phyloP scores from a whole-genome alignment of 2,329 filamentous ascomycete species.

The Lachnellula cervina region DNA sequence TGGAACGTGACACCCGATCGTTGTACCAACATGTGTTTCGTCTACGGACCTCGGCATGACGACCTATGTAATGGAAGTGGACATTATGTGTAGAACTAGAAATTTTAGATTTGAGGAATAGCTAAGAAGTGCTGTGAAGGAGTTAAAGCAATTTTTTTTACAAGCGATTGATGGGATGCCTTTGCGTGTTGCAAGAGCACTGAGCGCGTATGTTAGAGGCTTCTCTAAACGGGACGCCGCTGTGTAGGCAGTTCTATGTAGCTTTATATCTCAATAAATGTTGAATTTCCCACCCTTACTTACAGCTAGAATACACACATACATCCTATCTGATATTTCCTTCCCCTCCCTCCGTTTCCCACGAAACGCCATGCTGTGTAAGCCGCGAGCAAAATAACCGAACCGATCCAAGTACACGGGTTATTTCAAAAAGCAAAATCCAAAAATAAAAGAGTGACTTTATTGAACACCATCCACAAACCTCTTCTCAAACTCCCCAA shows the following conservation, averaged over 20 bases:
- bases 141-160: no score
- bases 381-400: neutral
- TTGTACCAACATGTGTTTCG: no score
- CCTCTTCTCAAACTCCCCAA: conserved; percentile 72
- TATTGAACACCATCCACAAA: conserved; percentile 46
- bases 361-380: neutral
- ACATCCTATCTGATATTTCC: neutral
- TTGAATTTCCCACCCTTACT: neutral
- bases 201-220: no score
- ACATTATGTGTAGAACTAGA: no score
- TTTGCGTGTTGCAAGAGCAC: neutral
- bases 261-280: neutral
- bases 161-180: neutral
- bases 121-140: no score
- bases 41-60: no score
- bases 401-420: neutral
- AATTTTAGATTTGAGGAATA: no score
- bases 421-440: neutral
- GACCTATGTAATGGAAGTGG: no score
- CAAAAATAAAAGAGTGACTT: neutral
- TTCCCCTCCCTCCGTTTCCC: neutral
- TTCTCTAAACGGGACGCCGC: no score
- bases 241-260: no score
- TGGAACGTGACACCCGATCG: no score
- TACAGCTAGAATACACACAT: neutral